Conservation (phyloP, 2,329 filamentous ascomycete species). For the Colletotrichum cordylinicola region DNA sequence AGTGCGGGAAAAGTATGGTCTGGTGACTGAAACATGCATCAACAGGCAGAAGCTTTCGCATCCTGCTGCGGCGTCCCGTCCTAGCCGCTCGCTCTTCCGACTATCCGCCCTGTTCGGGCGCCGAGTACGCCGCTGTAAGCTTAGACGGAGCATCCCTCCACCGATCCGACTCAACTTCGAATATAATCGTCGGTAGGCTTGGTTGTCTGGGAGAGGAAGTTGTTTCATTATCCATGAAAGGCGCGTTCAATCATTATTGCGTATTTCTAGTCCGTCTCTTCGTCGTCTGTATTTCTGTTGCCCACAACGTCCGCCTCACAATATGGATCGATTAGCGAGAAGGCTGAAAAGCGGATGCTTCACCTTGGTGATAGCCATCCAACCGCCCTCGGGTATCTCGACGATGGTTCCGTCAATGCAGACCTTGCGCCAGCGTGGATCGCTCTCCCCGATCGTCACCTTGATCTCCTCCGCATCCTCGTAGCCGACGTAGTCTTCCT, state of each 20-base stretch:
- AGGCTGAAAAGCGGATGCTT: constrained; percentile 46
- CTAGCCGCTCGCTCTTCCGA: neutral
- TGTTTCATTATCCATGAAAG: neutral
- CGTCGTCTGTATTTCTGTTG: neutral
- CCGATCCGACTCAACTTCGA: neutral
- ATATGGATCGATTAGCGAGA: constrained; percentile 40
- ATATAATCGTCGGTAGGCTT: neutral
- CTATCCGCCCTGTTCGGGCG: neutral
- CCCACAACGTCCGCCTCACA: neutral
- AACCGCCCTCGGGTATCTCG: constrained; percentile 71
- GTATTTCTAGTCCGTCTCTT: neutral
- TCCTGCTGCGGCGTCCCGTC: neutral
- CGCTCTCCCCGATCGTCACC: constrained; percentile 71
- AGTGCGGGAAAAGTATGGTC: neutral
- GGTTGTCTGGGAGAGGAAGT: neutral
- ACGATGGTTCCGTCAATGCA: constrained; percentile 95
- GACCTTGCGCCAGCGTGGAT: constrained; percentile 80
- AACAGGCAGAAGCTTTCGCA: neutral
- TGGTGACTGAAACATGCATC: neutral
- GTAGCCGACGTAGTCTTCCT: constrained; percentile 68
- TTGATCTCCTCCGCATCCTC: constrained; percentile 70
- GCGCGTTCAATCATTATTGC: neutral
- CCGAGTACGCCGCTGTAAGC: neutral
- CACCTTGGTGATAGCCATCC: constrained; percentile 68
- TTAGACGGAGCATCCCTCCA: neutral